Conservation (phyloP, 257 asterid species). For the Lantana camara region DNA sequence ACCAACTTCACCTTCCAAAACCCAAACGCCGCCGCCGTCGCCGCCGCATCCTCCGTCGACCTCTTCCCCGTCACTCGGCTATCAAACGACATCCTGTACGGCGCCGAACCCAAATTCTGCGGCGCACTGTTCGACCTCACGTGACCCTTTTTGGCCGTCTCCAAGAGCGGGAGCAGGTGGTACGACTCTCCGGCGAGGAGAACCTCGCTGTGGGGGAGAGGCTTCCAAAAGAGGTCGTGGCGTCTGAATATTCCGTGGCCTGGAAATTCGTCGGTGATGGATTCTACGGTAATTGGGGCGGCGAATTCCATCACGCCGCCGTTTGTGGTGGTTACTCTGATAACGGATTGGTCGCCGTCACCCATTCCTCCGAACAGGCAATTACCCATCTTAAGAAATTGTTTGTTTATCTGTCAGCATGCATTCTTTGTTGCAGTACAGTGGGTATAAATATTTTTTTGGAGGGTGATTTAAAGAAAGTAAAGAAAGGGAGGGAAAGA, state of each 20-base stretch:
- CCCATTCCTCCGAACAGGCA: conserved; percentile 70
- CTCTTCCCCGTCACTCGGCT: conserved; percentile 42
- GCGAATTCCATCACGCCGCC: conserved; percentile 85
- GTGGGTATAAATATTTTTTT: conserved; percentile 19
- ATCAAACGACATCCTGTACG: conserved; percentile 82
- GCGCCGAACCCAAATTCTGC: conserved; percentile 28
- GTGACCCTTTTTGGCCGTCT: conserved; percentile 8
- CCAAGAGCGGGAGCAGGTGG: conserved; percentile 64
- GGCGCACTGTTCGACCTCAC: conserved; percentile 29
- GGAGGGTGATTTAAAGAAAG: conserved; percentile 48
- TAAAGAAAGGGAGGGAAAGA: conserved; percentile 35
- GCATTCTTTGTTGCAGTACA: neutral
- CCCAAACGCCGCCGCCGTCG: conserved; percentile 26
- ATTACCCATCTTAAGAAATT: conserved; percentile 57
- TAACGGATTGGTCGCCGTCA: conserved; percentile 37
- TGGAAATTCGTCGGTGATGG: conserved; percentile 77
- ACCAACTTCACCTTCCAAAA: conserved; percentile 92
- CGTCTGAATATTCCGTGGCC: conserved; percentile 79
- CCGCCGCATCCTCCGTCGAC: conserved; percentile 26
- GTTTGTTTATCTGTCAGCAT: neutral
- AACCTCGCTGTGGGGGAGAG: conserved; percentile 56
- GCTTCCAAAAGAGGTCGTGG: conserved; percentile 83
- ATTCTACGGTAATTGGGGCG: conserved; percentile 60
- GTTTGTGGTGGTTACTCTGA: conserved; percentile 57
- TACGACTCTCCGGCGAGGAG: conserved; percentile 69